A percentile compares a stretch with the other conserved stretches of the same genome.
Evolutionary conservation across 1,139 yeast genomes (phyloP).

Genomic region (Debaryomyces psychrophilus): DNA sequence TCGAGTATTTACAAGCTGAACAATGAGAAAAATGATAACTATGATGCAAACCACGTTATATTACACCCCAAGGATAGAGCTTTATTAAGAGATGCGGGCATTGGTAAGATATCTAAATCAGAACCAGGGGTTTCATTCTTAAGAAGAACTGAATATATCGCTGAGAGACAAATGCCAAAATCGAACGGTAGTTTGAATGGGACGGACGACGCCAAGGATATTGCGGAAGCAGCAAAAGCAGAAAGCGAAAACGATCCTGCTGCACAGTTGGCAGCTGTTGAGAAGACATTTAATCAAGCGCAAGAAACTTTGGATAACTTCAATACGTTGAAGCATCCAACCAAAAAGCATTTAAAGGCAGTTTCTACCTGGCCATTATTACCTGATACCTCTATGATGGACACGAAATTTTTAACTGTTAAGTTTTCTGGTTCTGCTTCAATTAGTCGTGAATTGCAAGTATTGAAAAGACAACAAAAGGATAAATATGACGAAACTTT

Average conservation of each 20-base stretch:
- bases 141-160: constrained; percentile 91
- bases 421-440: constrained; percentile 85
- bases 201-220: constrained; percentile 4
- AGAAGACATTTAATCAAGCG: constrained; percentile 70
- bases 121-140: constrained; percentile 77
- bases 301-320: constrained; percentile 49
- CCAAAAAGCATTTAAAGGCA: constrained; percentile 71
- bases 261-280: constrained; percentile 68
- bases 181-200: constrained; percentile 14
- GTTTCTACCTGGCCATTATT: constrained; percentile 78
- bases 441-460: constrained; percentile 41
- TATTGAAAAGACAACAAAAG: constrained; percentile 41
- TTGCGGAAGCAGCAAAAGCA: constrained; percentile 18
- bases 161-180: constrained; percentile 43
- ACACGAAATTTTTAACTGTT: constrained; percentile 69
- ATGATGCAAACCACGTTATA: constrained; percentile 29
- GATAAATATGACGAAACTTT: constrained; percentile 41
- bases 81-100: constrained; percentile 77
- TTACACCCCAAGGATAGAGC: constrained; percentile 79
- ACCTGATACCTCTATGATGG: constrained; percentile 90
- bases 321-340: constrained; percentile 69
- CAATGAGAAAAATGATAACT: constrained; percentile 24
- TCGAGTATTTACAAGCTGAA: constrained; percentile 39
- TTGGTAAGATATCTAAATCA: constrained; percentile 50
- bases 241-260: constrained; percentile 58